Base-by-base conservation (phyloP, 192 early-diverging fungal genomes). In the Dissophora ornata region DNA sequence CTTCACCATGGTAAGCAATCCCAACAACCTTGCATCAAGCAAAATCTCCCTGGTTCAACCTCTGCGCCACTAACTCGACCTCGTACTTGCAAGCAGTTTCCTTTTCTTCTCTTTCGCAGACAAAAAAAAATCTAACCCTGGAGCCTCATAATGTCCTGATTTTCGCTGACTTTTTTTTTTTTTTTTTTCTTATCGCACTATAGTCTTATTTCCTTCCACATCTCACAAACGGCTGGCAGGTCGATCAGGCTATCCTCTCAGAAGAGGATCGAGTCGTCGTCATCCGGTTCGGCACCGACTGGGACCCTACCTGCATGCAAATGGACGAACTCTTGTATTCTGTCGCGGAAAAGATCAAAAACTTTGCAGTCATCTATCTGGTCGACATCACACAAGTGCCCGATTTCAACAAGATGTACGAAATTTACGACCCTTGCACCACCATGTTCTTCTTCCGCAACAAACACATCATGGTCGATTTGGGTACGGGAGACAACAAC, bases 401-500 rank as follows among this genome's bases (percentile, higher is more conserved):
- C 0, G 93, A 95, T 62, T 95, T 95, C 54, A 94, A 94, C 79
- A 90, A 85, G 71, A 98, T 99, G 96, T 99, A 99, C 84, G 97
- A 99, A 82, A 81, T 98, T 33, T 99, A 98, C 82, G 98, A 99
- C 69, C 94, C 92, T 5, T 99, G 97, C 81, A 98, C 98, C 6
- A 86, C 91, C 28, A 99, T 99, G 98, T 97, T 99, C 83, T 98
- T 96, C 65, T 94, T 88, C 66, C 78, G 94, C 28, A 98, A 98
- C 83, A 96, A 97, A 80, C 98, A 98, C 60, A 98, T 99, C 63
- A 96, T 97, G 96, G 88, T 99, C 25, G 98, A 99, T 89, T 75
- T 98, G 32, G 98, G 98, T 16, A 99, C 98, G 0, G 98, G 98
- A 58, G 96, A 99, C 79, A 99, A 99, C 85, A 99, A 99, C 83